Conservation (phyloP, 2,329 filamentous ascomycete genomes). For the Monilinia fructigena region DNA sequence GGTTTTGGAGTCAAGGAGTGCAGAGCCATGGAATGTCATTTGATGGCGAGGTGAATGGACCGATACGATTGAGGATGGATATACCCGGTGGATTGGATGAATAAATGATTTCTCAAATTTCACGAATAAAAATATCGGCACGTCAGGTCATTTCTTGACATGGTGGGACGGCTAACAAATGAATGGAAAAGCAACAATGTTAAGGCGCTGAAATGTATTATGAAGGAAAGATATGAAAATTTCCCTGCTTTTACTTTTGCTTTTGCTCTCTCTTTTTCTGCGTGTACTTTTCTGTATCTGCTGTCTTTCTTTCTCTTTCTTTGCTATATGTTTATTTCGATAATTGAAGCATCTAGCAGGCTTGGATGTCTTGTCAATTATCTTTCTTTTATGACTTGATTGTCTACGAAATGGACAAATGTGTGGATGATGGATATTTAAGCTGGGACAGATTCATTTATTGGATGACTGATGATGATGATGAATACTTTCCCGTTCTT, state of each 20-base stretch:
- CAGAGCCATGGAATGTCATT: constrained; percentile 13
- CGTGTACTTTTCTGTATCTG: constrained; percentile 9
- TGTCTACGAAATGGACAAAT: neutral
- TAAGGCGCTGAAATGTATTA: constrained; percentile 15
- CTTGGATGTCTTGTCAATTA: constrained; percentile 1
- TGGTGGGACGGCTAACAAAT: neutral
- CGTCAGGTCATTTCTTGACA: neutral
- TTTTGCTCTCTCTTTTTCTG: neutral
- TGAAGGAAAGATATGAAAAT: constrained; percentile 4
- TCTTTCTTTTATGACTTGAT: neutral
- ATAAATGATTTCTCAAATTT: constrained; percentile 9
- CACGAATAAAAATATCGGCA: constrained; percentile 5
- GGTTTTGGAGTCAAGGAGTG: constrained; percentile 30
- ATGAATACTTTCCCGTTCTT: neutral
- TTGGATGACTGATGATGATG: constrained; percentile 13
- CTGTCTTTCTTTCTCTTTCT: neutral
- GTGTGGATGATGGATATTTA: constrained; percentile 3
- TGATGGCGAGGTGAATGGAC: neutral
- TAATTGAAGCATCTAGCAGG: constrained; percentile 14
- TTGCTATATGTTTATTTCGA: neutral
- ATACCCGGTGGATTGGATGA: constrained; percentile 14
- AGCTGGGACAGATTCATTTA: neutral
- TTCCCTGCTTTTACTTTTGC: constrained; percentile 1
- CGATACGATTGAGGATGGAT: constrained; percentile 2
- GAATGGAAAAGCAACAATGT: neutral